Base-by-base conservation (phyloP, 805 yeast genomes). In the Ogataea ramenticola region DNA sequence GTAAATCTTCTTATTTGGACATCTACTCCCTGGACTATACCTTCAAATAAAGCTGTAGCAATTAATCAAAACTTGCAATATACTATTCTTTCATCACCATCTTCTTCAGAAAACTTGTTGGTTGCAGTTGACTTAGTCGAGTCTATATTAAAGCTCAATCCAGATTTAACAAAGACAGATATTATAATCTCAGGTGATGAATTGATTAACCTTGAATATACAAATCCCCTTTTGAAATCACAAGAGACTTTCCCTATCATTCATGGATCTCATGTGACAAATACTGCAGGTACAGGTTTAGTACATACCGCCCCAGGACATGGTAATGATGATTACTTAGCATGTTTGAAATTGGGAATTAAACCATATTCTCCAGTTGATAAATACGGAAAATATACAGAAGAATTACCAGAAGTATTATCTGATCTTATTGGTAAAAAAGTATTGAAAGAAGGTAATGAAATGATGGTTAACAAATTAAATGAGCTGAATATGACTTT, bases 251-350 rank as follows among this genome's bases (percentile, higher is more conserved):
- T 71, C 48, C 95, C 95, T 0, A 64, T 91, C 3, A 49, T 91
- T 3, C 81, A 78, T 45, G 97, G 93, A 5, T 77, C 74, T 43
- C 96, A 90, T 61, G 98, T 95, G 12, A 79, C 87, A 0, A 75
- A 76, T 45, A 52, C 74, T 1, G 79, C 93, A 0, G 99, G 99
- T 61, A 87, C 99, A 0, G 99, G 99, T 2, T 66, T 93, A 14
- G 99, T 93, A 1, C 99, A 93, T 58, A 85, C 88, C 19, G 98
- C 99, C 0, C 98, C 99, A 1, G 98, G 97, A 0, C 99, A 93
- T 60, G 99, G 99, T 55, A 77, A 80, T 54, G 99, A 93, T 52
- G 99, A 93, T 67, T 90, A 86, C 58, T 55, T 82, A 8, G 71
- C 83, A 31, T 91, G 96, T 30, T 61, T 74, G 45, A 62, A 68